Conservation (phyloP, 2,329 filamentous ascomycete species). For the Calonectria pseudoreteaudii region DNA sequence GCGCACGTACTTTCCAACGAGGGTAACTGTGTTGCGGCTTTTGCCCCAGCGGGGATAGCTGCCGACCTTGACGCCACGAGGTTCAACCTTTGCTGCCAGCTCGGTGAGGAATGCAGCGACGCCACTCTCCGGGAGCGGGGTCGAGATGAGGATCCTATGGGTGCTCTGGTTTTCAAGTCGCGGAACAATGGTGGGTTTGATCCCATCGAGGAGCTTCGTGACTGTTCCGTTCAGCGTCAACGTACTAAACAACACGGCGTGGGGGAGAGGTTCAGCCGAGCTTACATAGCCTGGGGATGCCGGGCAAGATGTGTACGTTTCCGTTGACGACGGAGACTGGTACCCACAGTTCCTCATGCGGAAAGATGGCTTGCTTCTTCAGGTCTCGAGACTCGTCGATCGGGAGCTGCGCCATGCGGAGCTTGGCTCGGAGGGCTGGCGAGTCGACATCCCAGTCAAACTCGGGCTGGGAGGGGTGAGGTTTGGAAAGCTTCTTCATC, state of each 20-base stretch:
- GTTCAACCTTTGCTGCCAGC: conserved; percentile 78
- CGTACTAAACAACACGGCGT: neutral
- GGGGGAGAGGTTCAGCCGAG: conserved; percentile 15
- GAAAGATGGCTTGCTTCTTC: conserved; percentile 81
- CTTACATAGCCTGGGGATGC: conserved; percentile 83
- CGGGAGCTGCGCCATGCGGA: conserved; percentile 91
- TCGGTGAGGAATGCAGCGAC: conserved; percentile 87
- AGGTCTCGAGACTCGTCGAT: conserved; percentile 75
- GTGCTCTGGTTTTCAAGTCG: conserved; percentile 83
- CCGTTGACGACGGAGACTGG: conserved; percentile 90
- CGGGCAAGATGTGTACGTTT: conserved; percentile 93
- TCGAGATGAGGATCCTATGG: conserved; percentile 83
- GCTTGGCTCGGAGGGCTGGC: conserved; percentile 80
- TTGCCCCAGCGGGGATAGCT: conserved; percentile 96
- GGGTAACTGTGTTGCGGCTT: conserved; percentile 87
- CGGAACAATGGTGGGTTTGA: conserved; percentile 78
- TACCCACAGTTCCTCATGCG: conserved; percentile 87
- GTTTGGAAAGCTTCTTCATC: conserved; percentile 86
- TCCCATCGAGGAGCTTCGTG: conserved; percentile 79
- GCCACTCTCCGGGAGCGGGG: conserved; percentile 86
- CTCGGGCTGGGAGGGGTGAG: conserved; percentile 76
- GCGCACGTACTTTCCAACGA: conserved; percentile 72
- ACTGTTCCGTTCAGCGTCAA: conserved; percentile 56
- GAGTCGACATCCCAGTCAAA: conserved; percentile 90
- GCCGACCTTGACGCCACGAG: conserved; percentile 89